Base-by-base conservation (phyloP, 768 basidiomycete genomes). In the Podaxis sp. region DNA sequence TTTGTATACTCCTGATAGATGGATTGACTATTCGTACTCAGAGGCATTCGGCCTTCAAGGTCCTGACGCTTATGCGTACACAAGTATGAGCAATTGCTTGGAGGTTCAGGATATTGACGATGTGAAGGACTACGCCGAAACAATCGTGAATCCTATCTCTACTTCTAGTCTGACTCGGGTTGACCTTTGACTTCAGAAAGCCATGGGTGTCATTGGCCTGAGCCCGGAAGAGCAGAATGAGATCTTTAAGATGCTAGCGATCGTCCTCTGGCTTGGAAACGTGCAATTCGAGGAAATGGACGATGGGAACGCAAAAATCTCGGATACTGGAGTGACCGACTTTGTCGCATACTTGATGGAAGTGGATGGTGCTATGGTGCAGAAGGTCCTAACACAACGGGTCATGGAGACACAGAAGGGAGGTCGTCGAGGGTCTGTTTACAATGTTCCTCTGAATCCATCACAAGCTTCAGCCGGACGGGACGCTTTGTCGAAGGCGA, bases 261-360 rank as follows among this genome's bases (percentile, higher is more conserved):
- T 87, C 63, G 82, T 98, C 70, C 84, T 99, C 12, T 99, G 97
- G 97, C 82, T 99, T 2, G 97, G 97, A 48, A 99, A 99, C 66
- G 89, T 96, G 19, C 90, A 95, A 68, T 99, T 95, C 71, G 76
- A 76, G 39, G 95, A 97, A 73, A 84, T 83, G 73, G 93, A 96
- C 66, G 91, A 96, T 63, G 96, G 96, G 17, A 96, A 99, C 72
- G 85, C 96, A 1, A 70, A 73, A 28, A 83, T 99, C 40, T 72
- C 85, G 2, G 97, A 99, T 72, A 82, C 89, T 5, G 87, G 87
- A 48, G 93, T 98, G n/a, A 89, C 93, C 0, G 96, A 97, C 69
- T 99, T 99, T 69, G 86, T 98, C 44, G 95, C 86, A 1, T 98
- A 99, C 71, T 82, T 99, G 54, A 90, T 99, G 89, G 95, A 96